phyloP scores from a whole-genome alignment of 768 basidiomycete genomes.

The Paxillus involutus region DNA sequence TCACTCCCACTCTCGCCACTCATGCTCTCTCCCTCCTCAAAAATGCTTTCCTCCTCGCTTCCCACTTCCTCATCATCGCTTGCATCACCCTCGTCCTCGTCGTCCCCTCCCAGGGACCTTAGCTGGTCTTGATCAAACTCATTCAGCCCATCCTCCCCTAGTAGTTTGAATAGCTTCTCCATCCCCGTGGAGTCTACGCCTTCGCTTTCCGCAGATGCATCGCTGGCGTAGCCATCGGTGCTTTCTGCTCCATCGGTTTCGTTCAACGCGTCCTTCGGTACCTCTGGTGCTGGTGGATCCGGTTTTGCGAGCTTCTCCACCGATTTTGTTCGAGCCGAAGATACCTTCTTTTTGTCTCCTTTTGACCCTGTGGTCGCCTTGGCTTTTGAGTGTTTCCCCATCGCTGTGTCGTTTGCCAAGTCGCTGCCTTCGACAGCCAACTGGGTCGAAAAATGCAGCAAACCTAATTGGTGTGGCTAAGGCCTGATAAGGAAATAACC shows the following conservation, averaged over 20 bases:
- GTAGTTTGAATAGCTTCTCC: conserved; percentile 51
- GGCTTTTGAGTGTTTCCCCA: conserved; percentile 11
- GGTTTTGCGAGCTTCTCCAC: not conserved
- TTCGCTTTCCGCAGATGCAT: conserved; percentile 30
- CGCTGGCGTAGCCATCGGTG: conserved; percentile 36
- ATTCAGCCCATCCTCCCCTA: conserved; percentile 66
- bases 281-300: conserved; percentile 8
- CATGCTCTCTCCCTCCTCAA: not conserved
- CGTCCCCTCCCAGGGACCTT: conserved; percentile 37
- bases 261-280: conserved; percentile 21
- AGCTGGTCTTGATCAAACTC: conserved; percentile 64
- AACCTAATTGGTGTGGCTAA: not conserved
- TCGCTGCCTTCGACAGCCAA: not conserved
- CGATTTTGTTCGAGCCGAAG: not conserved
- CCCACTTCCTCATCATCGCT: conserved; percentile 12
- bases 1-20: conserved; percentile 17
- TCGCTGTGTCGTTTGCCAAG: not conserved
- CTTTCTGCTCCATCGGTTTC: conserved; percentile 40
- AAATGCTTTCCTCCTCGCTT: conserved; percentile 18
- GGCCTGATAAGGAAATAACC: conserved; percentile 21
- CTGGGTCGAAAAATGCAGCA: not conserved
- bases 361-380: not conserved
- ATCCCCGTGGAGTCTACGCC: conserved; percentile 60
- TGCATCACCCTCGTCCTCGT: conserved; percentile 10
- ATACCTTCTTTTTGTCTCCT: not conserved